These are phyloP conservation scores for Penicillium odoratum DNA, from an alignment of 495 filamentous ascomycete genomes.

Conservation along the genomic window DNA sequence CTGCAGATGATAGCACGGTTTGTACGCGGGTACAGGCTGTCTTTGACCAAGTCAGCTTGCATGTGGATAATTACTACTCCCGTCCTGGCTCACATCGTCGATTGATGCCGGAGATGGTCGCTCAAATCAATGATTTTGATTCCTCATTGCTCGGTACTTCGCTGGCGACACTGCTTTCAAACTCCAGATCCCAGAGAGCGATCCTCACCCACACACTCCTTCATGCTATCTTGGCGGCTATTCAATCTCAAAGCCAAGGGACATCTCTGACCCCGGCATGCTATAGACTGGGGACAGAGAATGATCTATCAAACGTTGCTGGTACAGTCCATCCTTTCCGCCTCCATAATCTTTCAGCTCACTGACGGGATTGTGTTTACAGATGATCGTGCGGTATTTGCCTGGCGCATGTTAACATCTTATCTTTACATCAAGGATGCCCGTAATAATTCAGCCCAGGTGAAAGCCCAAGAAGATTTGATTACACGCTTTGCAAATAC, in stretches of 20 bases:
- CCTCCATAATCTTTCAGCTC: neutral
- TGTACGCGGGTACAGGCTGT: conserved; percentile 20
- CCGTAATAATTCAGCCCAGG: neutral
- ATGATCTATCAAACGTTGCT: neutral
- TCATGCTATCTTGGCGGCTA: conserved; percentile 16
- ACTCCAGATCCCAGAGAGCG: conserved; percentile 14
- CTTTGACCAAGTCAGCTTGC: conserved; percentile 29
- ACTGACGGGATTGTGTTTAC: neutral
- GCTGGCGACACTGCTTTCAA: conserved; percentile 15
- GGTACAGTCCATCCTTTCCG: neutral
- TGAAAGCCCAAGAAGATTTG: neutral
- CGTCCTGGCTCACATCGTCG: neutral
- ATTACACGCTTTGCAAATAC: conserved; percentile 12
- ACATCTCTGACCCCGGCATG: conserved; percentile 18
- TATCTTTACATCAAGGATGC: conserved; percentile 12
- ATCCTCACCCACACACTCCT: conserved; percentile 25
- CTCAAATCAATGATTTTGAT: conserved; percentile 16
- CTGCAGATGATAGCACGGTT: conserved; percentile 28
- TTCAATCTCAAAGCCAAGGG: conserved; percentile 12
- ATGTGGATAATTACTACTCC: conserved; percentile 35
- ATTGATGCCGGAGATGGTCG: conserved; percentile 4
- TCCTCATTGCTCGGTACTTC: conserved; percentile 15
- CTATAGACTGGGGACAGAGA: neutral
- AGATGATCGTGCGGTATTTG: conserved; percentile 17
- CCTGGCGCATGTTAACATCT: conserved; percentile 31